Percentiles rank a stretch among this genome's conserved stretches.
phyloP scores from a whole-genome alignment of 148 eudicot genomes.

The Polygonum maritimum region DNA sequence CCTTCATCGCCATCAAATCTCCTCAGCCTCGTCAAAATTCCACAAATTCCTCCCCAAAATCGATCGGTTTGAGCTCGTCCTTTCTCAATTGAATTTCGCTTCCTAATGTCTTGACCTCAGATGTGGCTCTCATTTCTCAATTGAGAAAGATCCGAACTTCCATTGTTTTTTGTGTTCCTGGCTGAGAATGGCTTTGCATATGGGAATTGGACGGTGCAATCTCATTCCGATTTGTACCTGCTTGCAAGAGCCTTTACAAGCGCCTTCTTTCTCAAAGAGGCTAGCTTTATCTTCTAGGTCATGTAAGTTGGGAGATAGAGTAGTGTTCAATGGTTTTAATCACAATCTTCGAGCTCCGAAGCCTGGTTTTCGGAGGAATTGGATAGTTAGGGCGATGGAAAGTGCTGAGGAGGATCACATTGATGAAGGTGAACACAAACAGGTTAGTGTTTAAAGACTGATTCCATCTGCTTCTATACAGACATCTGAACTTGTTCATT shows the following conservation, averaged over 20 bases:
- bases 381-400: slow-evolving; percentile 26
- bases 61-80: too few species aligned
- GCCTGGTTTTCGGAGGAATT: slow-evolving; percentile 13
- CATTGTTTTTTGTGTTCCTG: too few species aligned
- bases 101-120: too few species aligned
- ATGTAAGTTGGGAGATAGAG: slow-evolving; percentile 13
- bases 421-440: slow-evolving; percentile 24
- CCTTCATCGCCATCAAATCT: too few species aligned
- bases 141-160: too few species aligned
- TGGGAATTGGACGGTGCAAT: slow-evolving; percentile 27
- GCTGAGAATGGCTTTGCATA: slow-evolving; percentile 21
- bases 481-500: too few species aligned
- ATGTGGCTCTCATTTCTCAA: too few species aligned
- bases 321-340: slow-evolving; percentile 11
- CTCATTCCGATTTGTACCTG: slow-evolving; percentile 24
- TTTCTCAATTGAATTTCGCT: too few species aligned
- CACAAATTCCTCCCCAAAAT: too few species aligned
- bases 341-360: slow-evolving; percentile 15
- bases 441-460: slow-evolving; percentile 32
- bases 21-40: too few species aligned
- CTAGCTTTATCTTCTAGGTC: slow-evolving; percentile 15
- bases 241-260: slow-evolving; percentile 17
- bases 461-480: neutral
- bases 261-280: slow-evolving; percentile 14
- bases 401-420: slow-evolving; percentile 37